Conservation (phyloP, 129 eudicot species). For the Erigeron canadensis region DNA sequence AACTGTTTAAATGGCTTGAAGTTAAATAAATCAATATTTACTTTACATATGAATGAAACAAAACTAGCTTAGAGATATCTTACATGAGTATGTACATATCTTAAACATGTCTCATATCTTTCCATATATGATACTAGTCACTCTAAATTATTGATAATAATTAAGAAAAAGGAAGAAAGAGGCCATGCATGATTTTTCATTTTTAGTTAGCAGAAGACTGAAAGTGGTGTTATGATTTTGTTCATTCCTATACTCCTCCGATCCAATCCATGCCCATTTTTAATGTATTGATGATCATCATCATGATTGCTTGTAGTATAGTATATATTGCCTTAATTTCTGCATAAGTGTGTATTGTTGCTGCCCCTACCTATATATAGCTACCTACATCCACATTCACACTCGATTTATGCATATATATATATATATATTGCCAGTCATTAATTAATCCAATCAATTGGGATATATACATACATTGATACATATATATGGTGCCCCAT, state of each 20-base stretch:
- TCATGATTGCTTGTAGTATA: slow-evolving; percentile 16
- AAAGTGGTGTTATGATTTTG: slow-evolving; percentile 24
- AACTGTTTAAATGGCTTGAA: no score
- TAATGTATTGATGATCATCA: neutral
- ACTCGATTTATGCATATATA: no score
- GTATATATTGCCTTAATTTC: slow-evolving; percentile 9
- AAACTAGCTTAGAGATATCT: no score
- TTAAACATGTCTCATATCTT: neutral
- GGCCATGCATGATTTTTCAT: slow-evolving; percentile 14
- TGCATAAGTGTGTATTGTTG: neutral
- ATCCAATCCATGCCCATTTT: no score
- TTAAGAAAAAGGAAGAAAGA: neutral
- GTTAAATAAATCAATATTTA: no score
- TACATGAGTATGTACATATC: neutral
- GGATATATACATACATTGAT: no score
- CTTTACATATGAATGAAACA: no score
- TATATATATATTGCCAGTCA: slow-evolving; percentile 14
- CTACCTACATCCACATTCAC: neutral
- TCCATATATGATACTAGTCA: neutral
- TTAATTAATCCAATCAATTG: neutral
- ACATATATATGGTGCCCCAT: neutral
- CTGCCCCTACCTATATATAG: slow-evolving; percentile 11
- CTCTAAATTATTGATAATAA: neutral
- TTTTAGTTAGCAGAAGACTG: slow-evolving; percentile 3
- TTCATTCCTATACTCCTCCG: slow-evolving; percentile 23